Conservation (phyloP, 2,329 filamentous ascomycete genomes). For the Cladosporium sp. region DNA sequence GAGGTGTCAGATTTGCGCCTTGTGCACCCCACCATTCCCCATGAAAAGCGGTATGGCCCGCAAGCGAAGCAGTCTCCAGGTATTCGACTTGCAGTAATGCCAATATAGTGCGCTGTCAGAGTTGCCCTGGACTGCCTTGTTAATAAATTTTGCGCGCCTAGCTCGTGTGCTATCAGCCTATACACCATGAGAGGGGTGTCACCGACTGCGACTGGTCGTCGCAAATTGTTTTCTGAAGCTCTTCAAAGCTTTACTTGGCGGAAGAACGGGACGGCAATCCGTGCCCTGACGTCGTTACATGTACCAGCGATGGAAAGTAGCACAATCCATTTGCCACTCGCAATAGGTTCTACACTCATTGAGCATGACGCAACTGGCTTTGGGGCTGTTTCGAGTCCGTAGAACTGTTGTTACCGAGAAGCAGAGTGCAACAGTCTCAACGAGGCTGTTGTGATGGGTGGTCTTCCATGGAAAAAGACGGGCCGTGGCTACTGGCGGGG, state of each 20-base stretch:
- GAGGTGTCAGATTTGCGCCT: conserved; percentile 9
- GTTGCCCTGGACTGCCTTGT: conserved; percentile 6
- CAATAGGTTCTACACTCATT: not conserved
- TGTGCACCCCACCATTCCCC: conserved; percentile 1
- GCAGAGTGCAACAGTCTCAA: not conserved
- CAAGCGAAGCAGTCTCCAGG: conserved; percentile 16
- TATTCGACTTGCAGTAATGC: conserved; percentile 16
- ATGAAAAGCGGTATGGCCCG: conserved; percentile 5
- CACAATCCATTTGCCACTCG: not conserved
- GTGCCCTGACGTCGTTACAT: not conserved
- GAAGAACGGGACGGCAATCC: conserved; percentile 8
- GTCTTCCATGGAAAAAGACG: not conserved
- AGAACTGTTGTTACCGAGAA: not conserved
- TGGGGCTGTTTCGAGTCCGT: not conserved
- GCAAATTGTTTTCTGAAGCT: conserved; percentile 1
- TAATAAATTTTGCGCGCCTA: conserved; percentile 15
- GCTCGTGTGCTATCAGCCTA: conserved; percentile 16
- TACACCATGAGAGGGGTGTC: conserved; percentile 12
- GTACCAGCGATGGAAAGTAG: not conserved
- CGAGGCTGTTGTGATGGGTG: not conserved
- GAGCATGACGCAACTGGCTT: not conserved
- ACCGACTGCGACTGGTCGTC: conserved; percentile 9
- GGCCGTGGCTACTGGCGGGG: not conserved
- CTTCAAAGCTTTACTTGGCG: conserved; percentile 17
- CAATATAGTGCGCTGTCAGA: conserved; percentile 18